A percentile compares a stretch with the other conserved stretches of the same genome.
phyloP scores from a whole-genome alignment of 116 monocot species.

The Iris pallida region DNA sequence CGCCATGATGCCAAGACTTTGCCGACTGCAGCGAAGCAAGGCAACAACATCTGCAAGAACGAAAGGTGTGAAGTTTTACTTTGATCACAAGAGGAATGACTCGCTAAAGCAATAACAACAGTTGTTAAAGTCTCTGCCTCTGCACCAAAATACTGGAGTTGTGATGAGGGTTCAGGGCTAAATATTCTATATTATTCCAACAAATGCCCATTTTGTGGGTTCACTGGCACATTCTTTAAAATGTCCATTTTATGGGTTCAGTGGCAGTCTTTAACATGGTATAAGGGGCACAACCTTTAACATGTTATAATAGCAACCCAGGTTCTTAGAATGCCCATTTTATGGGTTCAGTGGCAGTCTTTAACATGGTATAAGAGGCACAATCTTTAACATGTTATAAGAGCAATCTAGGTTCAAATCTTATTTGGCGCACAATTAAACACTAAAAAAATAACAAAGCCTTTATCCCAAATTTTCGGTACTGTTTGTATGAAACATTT shows the following conservation, averaged over 20 bases:
- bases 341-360: not conserved
- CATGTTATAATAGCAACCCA: too few species aligned
- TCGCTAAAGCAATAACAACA: not conserved
- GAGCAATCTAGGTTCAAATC: too few species aligned
- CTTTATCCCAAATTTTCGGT: too few species aligned
- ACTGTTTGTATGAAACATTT: too few species aligned
- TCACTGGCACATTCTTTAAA: too few species aligned
- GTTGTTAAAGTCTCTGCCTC: too few species aligned
- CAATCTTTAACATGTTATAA: not conserved
- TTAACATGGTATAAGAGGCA: not conserved
- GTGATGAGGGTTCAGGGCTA: not conserved
- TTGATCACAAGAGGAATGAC: not conserved
- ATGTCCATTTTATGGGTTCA: too few species aligned
- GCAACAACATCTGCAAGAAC: constrained; percentile 67
- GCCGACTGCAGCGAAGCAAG: constrained; percentile 79
- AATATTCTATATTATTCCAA: not conserved
- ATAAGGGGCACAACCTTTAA: not conserved
- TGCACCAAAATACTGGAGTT: not conserved
- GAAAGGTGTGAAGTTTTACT: not conserved
- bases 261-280: not conserved
- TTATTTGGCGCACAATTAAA: too few species aligned
- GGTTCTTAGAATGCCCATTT: too few species aligned
- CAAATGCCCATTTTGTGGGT: not conserved
- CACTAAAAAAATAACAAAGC: too few species aligned
- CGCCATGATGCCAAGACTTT: constrained; percentile 89